Conservation (phyloP, 2,329 filamentous ascomycete species). For the Aspergillus eucalypticola region DNA sequence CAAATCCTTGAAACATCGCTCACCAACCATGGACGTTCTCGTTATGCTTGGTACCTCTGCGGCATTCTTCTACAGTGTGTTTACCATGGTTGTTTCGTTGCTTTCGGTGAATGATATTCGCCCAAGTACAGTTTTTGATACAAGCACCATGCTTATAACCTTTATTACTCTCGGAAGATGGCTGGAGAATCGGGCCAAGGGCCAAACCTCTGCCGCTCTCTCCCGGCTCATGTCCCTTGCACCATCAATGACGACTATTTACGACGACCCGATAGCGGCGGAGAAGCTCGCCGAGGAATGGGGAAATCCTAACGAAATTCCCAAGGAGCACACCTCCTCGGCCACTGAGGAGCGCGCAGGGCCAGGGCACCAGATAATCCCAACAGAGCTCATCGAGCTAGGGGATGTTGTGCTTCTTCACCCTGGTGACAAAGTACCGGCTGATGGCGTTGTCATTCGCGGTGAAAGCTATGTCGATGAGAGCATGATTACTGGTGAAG, state of each 20-base stretch:
- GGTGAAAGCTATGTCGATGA: slow-evolving; percentile 95
- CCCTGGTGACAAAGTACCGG: slow-evolving; percentile 94
- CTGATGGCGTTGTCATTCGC: slow-evolving; percentile 81
- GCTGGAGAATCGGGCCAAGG: slow-evolving; percentile 91
- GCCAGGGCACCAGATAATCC: slow-evolving; percentile 77
- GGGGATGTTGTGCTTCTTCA: slow-evolving; percentile 90
- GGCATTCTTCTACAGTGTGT: slow-evolving; percentile 92
- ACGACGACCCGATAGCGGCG: slow-evolving; percentile 88
- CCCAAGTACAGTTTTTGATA: slow-evolving; percentile 91
- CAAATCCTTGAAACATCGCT: slow-evolving; percentile 85
- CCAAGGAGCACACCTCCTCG: slow-evolving; percentile 15
- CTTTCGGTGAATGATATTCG: slow-evolving; percentile 72
- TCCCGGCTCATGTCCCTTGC: slow-evolving; percentile 94
- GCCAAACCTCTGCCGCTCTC: slow-evolving; percentile 90
- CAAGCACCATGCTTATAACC: slow-evolving; percentile 96
- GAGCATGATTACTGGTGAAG: slow-evolving; percentile 97
- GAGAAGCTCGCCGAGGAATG: slow-evolving; percentile 85
- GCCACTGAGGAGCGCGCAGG: slow-evolving; percentile 44
- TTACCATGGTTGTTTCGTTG: slow-evolving; percentile 82
- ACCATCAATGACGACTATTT: slow-evolving; percentile 96
- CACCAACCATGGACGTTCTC: slow-evolving; percentile 96
- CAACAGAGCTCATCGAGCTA: slow-evolving; percentile 90
- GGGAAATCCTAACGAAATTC: slow-evolving; percentile 44
- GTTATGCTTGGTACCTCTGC: slow-evolving; percentile 91
- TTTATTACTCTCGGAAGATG: slow-evolving; percentile 91